Percentiles rank a stretch among this genome's conserved stretches.
Evolutionary conservation across 331 rosid genomes (phyloP).

Genomic region (Ulmus americana): DNA sequence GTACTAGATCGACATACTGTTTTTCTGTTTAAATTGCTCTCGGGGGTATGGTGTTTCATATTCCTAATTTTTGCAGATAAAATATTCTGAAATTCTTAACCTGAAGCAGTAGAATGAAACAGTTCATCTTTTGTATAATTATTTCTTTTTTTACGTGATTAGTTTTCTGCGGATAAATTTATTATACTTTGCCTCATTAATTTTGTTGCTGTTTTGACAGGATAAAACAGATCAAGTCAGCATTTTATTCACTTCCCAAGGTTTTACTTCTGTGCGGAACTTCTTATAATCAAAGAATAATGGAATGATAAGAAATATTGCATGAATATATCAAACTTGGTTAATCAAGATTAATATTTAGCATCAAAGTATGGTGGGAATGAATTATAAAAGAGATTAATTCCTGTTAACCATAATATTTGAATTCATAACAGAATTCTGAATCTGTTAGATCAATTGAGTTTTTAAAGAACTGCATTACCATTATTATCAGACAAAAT

Average conservation of each 20-base stretch:
- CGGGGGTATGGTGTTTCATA: background rate
- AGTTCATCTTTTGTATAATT: background rate
- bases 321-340: background rate
- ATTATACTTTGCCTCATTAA: background rate
- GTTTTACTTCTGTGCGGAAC: conserved; percentile 29
- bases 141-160: background rate
- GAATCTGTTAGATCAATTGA: background rate
- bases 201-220: conserved; percentile 34
- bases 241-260: conserved; percentile 78
- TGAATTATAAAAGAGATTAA: too few species aligned
- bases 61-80: background rate
- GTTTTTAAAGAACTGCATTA: background rate
- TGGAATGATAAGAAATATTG: background rate
- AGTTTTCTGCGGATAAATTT: background rate
- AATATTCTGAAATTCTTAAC: background rate
- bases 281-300: background rate
- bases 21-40: background rate
- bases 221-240: conserved; percentile 85
- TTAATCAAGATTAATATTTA: background rate
- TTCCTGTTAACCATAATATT: background rate
- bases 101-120: background rate
- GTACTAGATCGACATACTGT: background rate
- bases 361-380: too few species aligned
- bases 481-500: background rate
- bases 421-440: background rate